Conservation (phyloP, 345 rosid species). For the Eucalyptus camaldulensis region DNA sequence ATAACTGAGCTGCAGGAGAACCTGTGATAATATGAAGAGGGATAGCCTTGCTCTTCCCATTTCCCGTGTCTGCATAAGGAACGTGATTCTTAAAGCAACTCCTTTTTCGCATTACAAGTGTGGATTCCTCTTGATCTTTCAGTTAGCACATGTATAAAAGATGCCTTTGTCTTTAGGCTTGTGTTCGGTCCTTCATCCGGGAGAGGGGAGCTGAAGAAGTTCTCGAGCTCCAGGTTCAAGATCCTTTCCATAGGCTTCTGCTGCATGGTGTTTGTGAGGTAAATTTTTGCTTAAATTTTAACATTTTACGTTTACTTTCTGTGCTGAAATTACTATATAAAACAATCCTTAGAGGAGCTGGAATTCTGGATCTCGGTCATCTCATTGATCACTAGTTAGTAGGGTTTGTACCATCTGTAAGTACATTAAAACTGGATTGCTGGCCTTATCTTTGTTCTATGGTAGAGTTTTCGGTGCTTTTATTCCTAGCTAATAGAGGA, state of each 20-base stretch:
- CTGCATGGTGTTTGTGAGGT: conserved; percentile 96
- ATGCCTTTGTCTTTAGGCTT: conserved; percentile 17
- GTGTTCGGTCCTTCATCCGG: conserved; percentile 47
- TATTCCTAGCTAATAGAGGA: background rate
- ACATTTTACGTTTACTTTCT: background rate
- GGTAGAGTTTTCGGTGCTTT: background rate
- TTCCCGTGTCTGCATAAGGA: background rate
- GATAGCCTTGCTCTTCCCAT: background rate
- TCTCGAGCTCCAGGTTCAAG: conserved; percentile 64
- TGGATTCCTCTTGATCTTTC: background rate
- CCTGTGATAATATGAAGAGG: background rate
- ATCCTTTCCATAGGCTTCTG: conserved; percentile 79
- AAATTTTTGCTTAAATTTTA: background rate
- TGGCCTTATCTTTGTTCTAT: background rate
- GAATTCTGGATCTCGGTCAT: background rate
- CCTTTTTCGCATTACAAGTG: background rate
- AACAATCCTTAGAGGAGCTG: background rate
- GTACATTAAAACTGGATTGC: background rate
- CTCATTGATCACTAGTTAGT: background rate
- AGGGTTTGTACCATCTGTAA: background rate
- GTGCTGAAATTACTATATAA: background rate
- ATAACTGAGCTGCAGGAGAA: background rate
- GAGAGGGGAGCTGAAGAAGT: conserved; percentile 41
- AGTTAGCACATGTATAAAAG: background rate
- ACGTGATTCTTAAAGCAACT: background rate